Evolutionary conservation across 345 rosid species (phyloP).

Genomic region (Arabidopsis arenosa): DNA sequence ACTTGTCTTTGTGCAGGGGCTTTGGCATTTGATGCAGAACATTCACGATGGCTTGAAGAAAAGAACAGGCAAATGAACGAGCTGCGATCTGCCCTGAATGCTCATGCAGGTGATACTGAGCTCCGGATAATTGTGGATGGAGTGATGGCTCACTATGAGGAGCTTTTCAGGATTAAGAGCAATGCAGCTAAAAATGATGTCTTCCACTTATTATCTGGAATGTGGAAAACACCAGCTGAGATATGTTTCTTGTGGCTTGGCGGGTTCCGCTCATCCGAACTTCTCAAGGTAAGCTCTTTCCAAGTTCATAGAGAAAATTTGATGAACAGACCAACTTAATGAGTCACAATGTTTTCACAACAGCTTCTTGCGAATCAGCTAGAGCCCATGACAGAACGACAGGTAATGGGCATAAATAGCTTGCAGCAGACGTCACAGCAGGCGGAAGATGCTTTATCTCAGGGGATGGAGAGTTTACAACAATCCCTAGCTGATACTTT

Average conservation of each 20-base stretch:
- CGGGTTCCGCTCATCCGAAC: conserved; percentile 93
- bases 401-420: conserved; percentile 64
- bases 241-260: conserved; percentile 96
- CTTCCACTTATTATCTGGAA: conserved; percentile 92
- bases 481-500: conserved; percentile 88
- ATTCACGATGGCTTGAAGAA: conserved; percentile 91
- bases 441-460: conserved; percentile 92
- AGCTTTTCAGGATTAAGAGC: conserved; percentile 79
- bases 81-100: conserved; percentile 87
- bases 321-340: conserved; percentile 21
- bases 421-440: conserved; percentile 93
- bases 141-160: conserved; percentile 71
- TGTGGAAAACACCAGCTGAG: conserved; percentile 99
- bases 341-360: conserved; percentile 23
- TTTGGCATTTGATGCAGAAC: conserved; percentile 84
- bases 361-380: conserved; percentile 87
- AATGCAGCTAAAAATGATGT: conserved; percentile 88
- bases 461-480: conserved; percentile 93
- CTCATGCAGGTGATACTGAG: conserved; percentile 90
- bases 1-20: conserved; percentile 61
- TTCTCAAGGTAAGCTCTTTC: conserved; percentile 69
- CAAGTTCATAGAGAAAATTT: conserved; percentile 7
- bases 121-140: conserved; percentile 74
- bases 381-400: conserved; percentile 94
- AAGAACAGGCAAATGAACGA: conserved; percentile 72